Evolutionary conservation across 148 eudicot genomes (phyloP).

Genomic region (Oxyria digyna): DNA sequence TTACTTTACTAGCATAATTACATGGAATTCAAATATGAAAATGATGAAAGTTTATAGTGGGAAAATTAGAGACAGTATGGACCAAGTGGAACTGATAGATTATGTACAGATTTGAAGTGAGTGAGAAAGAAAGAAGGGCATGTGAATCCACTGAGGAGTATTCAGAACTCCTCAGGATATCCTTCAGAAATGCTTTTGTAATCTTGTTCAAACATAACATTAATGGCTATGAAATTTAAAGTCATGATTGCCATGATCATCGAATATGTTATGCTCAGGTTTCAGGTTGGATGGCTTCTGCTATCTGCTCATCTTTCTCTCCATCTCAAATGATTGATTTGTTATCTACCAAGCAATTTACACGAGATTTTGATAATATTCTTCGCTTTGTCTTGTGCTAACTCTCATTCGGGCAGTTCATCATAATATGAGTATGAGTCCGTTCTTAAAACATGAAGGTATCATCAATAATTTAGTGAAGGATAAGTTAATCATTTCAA

Average conservation of each 20-base stretch:
- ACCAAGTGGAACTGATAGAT: neutral
- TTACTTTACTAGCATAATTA: too few relatives aligned
- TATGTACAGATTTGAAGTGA: too few relatives aligned
- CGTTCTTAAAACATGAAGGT: too few relatives aligned
- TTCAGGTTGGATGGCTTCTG: too few relatives aligned
- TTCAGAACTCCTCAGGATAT: constrained; percentile 1
- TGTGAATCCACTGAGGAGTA: constrained; percentile 1
- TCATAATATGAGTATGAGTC: too few relatives aligned
- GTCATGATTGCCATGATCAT: neutral
- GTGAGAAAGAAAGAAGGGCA: too few relatives aligned
- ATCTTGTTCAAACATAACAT: neutral
- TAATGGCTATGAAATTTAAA: neutral
- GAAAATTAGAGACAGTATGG: neutral
- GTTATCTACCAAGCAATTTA: too few relatives aligned
- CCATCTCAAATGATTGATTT: constrained; percentile 2
- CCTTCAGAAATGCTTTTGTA: neutral
- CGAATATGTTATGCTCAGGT: neutral
- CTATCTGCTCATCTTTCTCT: neutral
- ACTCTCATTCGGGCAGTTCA: too few relatives aligned
- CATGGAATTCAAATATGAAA: neutral
- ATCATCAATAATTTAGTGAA: too few relatives aligned
- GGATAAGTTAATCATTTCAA: too few relatives aligned
- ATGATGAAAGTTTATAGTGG: neutral
- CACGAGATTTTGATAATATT: too few relatives aligned
- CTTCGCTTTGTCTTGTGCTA: too few relatives aligned